Base-by-base conservation (phyloP, 805 yeast species). In the Myxozyma neglecta region DNA sequence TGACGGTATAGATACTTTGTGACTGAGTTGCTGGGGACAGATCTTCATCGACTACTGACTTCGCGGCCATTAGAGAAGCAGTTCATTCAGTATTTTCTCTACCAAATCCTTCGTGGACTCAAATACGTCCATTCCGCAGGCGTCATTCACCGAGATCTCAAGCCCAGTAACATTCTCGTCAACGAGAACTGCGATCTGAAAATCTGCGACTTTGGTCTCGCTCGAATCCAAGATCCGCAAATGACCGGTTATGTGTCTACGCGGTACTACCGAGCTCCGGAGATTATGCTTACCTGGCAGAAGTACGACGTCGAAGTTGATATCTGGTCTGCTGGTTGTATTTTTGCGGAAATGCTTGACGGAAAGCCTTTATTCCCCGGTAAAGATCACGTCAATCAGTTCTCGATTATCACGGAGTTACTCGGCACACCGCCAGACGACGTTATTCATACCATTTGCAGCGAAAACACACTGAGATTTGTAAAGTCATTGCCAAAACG, bases 171-270 rank as follows among this genome's bases (percentile, higher is more conserved):
- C 75, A 89, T 90, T 60, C 80, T 90, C 64, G 87, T 90, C 70
- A 90, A 90, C 73, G 96, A 90, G 76, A 89, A 89, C 75, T 90
- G 97, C 75, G 97, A 90, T 76, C 80, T 90, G 73, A 90, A 90
- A 64, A 90, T 90, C 70, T 90, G 96, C 77, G 97, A 90, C 75
- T 90, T 93, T 74, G 99, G 99, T 24, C 80, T 93, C 63, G 98
- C 98, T 39, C 83, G 99, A 73, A 89, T 93, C 72, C 97, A 93
- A 79, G 99, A 93, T 77, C 97, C 97, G 13, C 98, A 93, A 75
- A 93, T 93, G 99, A 93, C 98, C 0, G 99, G 98, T 9, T 93
- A 93, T 74, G 99, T 93, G 16, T 88, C 96, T 5, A 93, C 99
- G 3, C 77, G 99, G 71, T 93, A 91, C 79, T 93, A 93, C 76